These are phyloP conservation scores for Tolypocladium guangdongense DNA, from an alignment of 2,329 filamentous ascomycete genomes.

Conservation along the genomic window DNA sequence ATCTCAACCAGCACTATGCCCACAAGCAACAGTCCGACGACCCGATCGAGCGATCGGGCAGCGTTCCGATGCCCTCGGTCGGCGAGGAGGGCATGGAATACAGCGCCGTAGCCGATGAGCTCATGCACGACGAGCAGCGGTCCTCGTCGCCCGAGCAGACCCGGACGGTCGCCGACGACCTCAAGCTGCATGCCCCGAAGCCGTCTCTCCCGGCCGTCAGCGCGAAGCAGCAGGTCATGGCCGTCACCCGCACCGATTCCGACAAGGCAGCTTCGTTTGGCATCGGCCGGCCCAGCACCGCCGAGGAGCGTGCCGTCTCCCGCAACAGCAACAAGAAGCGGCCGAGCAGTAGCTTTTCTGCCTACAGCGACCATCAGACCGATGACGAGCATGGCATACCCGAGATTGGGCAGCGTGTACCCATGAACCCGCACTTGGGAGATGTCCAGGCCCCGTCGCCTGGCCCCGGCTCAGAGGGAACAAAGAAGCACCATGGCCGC, in stretches of 20 bases:
- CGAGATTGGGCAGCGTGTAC: slow-evolving; percentile 83
- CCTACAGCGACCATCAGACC: slow-evolving; percentile 39
- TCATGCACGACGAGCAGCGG: slow-evolving; percentile 17
- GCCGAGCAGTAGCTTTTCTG: slow-evolving; percentile 46
- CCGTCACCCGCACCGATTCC: slow-evolving; percentile 87
- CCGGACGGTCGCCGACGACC: slow-evolving; percentile 64
- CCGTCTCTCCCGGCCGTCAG: slow-evolving; percentile 73
- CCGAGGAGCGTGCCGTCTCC: slow-evolving; percentile 36
- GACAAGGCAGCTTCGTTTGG: slow-evolving; percentile 74
- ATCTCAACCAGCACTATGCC: slow-evolving; percentile 23
- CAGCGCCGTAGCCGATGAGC: slow-evolving; percentile 44
- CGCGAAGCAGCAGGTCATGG: slow-evolving; percentile 72
- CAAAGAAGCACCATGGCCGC: slow-evolving; percentile 51
- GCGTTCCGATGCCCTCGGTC: slow-evolving; percentile 72
- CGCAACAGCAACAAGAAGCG: slow-evolving; percentile 50
- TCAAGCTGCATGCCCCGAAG: slow-evolving; percentile 82
- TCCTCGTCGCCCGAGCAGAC: slow-evolving; percentile 56
- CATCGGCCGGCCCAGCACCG: slow-evolving; percentile 56
- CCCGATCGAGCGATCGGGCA: slow-evolving; percentile 52
- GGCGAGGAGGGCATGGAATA: slow-evolving; percentile 90
- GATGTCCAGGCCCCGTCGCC: slow-evolving; percentile 94
- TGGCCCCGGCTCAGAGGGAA: slow-evolving; percentile 37
- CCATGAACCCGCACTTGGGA: slow-evolving; percentile 85
- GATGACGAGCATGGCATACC: slow-evolving; percentile 83
- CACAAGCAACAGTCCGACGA: slow-evolving; percentile 24